Evolutionary conservation across 148 eudicot species (phyloP), one percentile per base, ranked within the genome.

Genomic region (Rhododendron molle): DNA sequence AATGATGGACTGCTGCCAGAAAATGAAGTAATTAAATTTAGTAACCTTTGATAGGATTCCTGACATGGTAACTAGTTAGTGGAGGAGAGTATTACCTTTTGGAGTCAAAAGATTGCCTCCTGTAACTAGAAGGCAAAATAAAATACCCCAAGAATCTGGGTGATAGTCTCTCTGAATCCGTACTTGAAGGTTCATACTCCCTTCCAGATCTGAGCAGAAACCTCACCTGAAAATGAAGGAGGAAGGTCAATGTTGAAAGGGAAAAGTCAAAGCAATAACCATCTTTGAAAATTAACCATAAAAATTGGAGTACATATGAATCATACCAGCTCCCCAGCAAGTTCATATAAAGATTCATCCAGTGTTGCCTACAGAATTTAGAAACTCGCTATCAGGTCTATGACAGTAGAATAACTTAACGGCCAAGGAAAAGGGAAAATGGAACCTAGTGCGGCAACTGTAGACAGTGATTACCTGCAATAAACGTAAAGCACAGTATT

Each of bases 291-390:
- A 85, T 7, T 14, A 62, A 47, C 32, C n/a, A 50, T 7, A 54
- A 52, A 28, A 20, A 4, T 38, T 8, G 72, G 72, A n/a, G 73
- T 67, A 52, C 47, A 15, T 49, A 13, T 1, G 78, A 82, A 85
- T 77, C 87, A 76, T 93, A 97, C 99, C 96, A 97, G 93, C 93
- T 97, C 99, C 83, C 99, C 99, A 84, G 99, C 98, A 73, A 97
- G 96, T 88, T 97, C 99, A 89, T 97, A 97, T 43, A 97, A 89
- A 85, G 99, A 97, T 85, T 95, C 99, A 84, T 97, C 96, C 50
- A 97, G 96, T 62, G 96, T 95, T 87, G 99, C 99, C 99, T 95
- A 88, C 84, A 89, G 78, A 81, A 71, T 32, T 21, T 38, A 84
- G 62, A 54, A 80, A 83, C 23, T 76, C 79, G 72, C 23, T 47